Base-by-base conservation (phyloP, 2,329 filamentous ascomycete species). In the Fusarium sp. region DNA sequence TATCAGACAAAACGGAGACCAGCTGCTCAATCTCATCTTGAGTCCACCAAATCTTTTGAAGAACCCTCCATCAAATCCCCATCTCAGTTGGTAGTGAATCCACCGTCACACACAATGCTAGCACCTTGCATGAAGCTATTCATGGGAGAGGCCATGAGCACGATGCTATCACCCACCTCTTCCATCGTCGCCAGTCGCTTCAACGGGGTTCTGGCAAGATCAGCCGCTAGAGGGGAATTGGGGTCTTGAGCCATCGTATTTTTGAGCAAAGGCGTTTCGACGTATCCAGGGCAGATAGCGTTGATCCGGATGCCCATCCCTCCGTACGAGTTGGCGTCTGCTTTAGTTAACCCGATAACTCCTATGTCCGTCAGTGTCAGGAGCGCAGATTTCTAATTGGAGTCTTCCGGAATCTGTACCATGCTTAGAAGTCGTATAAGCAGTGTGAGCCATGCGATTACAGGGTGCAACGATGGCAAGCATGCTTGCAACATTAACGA, bases 241-340 rank as follows among this genome's bases (percentile, higher is more conserved):
- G 73, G 51, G 11, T 71, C 67, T 8, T 72, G 51, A 49, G 78
- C 77, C 63, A 77, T 78, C 29, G 65, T 64, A 11, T 67, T 33
- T 69, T 75, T 77, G 1, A 84, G 66, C 5, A 87, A 71, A 1
- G 85, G 84, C 3, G 85, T 87, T 51, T 80, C 77, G 36, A 87
- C 81, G 70, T 85, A 87, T 11, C 84, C 87, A 0, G 89, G 89
- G 64, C 89, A 90, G n/a, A 91, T 86, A 4, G 88, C 88, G 74
- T 91, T 91, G 78, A 91, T 87, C 57, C 88, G 85, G 65, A 91
- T 89, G 5, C 84, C 85, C 57, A 83, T 75, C 5, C 82, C 75
- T 1, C 85, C 86, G 79, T 90, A 91, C 1, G 83, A 82, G 57
- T 85, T 84, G 2, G 86, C 89, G 70, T 91, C 88, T 3, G 84